These are phyloP conservation scores for Tuber magnatum DNA, from an alignment of 495 filamentous ascomycete species.

Conservation along the genomic window DNA sequence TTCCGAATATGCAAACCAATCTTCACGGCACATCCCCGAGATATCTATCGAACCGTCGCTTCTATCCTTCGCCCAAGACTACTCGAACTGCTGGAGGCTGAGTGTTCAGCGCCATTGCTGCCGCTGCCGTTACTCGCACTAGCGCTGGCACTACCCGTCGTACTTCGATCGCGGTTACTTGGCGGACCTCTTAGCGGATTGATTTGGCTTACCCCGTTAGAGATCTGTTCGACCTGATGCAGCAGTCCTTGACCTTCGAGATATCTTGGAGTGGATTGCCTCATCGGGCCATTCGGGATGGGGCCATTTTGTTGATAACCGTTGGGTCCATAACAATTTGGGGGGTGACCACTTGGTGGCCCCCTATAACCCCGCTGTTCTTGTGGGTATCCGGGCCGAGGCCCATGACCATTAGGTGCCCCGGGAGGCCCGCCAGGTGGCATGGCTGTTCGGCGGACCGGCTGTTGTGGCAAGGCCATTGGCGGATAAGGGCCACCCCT, in stretches of 20 bases:
- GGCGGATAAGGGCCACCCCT: constrained; percentile 34
- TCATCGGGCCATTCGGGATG: constrained; percentile 66
- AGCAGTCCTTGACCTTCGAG: constrained; percentile 86
- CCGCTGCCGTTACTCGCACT: constrained; percentile 97
- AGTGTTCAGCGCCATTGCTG: constrained; percentile 78
- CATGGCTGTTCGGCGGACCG: constrained; percentile 72
- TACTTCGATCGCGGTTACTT: constrained; percentile 75
- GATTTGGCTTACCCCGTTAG: constrained; percentile 95
- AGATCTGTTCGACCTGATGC: constrained; percentile 81
- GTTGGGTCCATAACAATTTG: constrained; percentile 31
- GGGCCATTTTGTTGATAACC: constrained; percentile 50
- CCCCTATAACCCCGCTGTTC: constrained; percentile 37
- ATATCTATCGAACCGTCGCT: constrained; percentile 28
- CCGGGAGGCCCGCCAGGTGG: constrained; percentile 78
- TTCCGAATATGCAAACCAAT: constrained; percentile 25
- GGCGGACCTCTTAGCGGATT: constrained; percentile 75
- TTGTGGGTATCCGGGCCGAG: constrained; percentile 39
- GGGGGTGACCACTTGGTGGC: constrained; percentile 35
- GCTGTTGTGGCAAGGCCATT: constrained; percentile 17
- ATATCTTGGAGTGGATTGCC: constrained; percentile 77
- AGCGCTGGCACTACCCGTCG: constrained; percentile 99
- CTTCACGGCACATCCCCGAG: constrained; percentile 16
- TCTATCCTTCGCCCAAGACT: constrained; percentile 57
- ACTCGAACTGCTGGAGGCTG: constrained; percentile 90
- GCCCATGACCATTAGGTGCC: constrained; percentile 59